phyloP scores from a whole-genome alignment of 108 stramenopile genomes.

The Pseudonitzschia pungens region DNA sequence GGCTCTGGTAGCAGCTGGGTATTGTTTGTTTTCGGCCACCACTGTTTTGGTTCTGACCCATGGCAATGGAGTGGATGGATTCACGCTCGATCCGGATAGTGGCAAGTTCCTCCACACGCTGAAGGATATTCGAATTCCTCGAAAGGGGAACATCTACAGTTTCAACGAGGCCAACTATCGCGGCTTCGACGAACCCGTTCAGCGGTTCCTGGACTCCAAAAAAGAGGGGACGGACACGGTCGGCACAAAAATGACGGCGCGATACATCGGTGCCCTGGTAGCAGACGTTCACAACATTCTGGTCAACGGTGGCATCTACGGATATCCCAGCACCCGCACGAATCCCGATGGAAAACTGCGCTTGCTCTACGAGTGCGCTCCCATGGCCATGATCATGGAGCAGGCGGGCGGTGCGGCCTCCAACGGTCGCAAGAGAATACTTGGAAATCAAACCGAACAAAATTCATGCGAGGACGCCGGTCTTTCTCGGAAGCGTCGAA shows the following conservation, averaged over 20 bases:
- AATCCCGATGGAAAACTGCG: constrained; percentile 89
- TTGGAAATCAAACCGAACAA: constrained; percentile 77
- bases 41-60: constrained; percentile 95
- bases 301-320: constrained; percentile 98
- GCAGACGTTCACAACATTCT: constrained; percentile 99
- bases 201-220: constrained; percentile 57
- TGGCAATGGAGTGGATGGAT: constrained; percentile 93
- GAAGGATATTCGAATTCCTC: constrained; percentile 89
- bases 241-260: constrained; percentile 44
- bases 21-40: constrained; percentile 97
- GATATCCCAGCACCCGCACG: constrained; percentile 90
- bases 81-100: constrained; percentile 96
- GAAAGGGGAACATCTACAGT: constrained; percentile 87
- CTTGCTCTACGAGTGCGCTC: constrained; percentile 90
- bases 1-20: constrained; percentile 90
- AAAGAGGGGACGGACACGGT: constrained; percentile 51
- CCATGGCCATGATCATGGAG: constrained; percentile 99
- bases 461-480: constrained; percentile 92
- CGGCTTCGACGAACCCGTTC: constrained; percentile 78
- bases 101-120: constrained; percentile 94
- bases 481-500: constrained; percentile 80
- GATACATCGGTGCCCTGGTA: constrained; percentile 98
- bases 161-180: constrained; percentile 96
- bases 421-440: constrained; percentile 86
- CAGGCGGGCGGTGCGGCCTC: constrained; percentile 95